phyloP scores from a whole-genome alignment of 2,329 filamentous ascomycete genomes.

The Fusarium nematophilum region DNA sequence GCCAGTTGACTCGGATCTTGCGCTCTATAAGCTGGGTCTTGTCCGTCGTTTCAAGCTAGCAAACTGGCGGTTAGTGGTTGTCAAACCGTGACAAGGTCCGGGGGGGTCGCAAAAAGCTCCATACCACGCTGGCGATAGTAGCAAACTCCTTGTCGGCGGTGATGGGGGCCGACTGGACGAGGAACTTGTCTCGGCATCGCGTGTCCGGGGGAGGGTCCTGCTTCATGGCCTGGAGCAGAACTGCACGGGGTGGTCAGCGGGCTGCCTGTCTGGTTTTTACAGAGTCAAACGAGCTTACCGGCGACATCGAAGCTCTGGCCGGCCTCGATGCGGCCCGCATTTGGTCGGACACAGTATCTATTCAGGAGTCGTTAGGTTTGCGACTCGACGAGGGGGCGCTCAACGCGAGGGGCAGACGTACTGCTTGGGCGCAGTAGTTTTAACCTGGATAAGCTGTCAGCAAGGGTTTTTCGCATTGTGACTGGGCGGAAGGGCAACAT shows the following conservation, averaged over 20 bases:
- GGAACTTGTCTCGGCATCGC: constrained; percentile 96
- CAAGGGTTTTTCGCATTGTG: constrained; percentile 12
- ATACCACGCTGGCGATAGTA: constrained; percentile 83
- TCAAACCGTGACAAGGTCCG: too few species aligned
- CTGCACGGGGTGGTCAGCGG: constrained; percentile 57
- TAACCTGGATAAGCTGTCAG: constrained; percentile 74
- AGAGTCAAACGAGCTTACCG: constrained; percentile 65
- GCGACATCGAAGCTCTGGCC: constrained; percentile 92
- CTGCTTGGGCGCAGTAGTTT: constrained; percentile 99
- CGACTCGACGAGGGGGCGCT: constrained; percentile 16
- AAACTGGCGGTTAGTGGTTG: constrained; percentile 15
- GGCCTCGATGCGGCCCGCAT: constrained; percentile 94
- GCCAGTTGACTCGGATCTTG: constrained; percentile 94
- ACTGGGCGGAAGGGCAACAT: constrained; percentile 42
- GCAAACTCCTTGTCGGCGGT: constrained; percentile 84
- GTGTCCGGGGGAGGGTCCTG: constrained; percentile 86
- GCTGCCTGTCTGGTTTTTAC: not conserved
- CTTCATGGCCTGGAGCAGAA: constrained; percentile 98
- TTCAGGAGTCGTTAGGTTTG: constrained; percentile 34
- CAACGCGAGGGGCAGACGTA: constrained; percentile 58
- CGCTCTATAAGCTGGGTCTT: constrained; percentile 87
- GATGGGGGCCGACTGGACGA: constrained; percentile 91
- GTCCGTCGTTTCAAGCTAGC: constrained; percentile 80
- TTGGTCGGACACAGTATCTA: constrained; percentile 97
- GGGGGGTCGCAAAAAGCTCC: too few species aligned